Evolutionary conservation across 1,284 basidiomycete species (phyloP).

Genomic region (Moesziomyces globuligerus): DNA sequence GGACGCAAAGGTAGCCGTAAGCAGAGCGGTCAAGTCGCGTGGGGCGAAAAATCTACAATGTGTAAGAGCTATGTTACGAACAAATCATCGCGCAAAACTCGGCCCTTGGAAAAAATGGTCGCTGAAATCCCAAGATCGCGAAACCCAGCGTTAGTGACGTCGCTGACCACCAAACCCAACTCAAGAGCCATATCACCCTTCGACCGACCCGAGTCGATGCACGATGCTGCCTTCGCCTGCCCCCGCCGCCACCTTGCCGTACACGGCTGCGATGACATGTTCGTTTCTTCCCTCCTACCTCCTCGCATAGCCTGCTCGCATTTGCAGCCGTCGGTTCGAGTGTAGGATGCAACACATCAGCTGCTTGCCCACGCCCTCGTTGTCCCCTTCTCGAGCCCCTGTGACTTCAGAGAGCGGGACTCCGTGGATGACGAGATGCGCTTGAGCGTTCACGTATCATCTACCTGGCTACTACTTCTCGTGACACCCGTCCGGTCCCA

Average conservation of each 20-base stretch:
- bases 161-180: slow-evolving; percentile 6
- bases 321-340: background rate
- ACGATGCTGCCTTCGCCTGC: background rate
- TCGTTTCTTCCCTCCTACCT: background rate
- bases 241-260: background rate
- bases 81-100: too few relatives aligned
- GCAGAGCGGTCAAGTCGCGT: background rate
- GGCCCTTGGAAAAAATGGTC: background rate
- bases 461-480: too few relatives aligned
- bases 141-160: background rate
- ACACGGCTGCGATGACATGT: slow-evolving; percentile 2
- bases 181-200: slow-evolving; percentile 21
- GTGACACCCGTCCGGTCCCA: too few relatives aligned
- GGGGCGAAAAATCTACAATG: background rate
- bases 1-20: background rate
- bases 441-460: slow-evolving; percentile 5
- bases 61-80: background rate
- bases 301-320: background rate
- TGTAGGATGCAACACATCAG: slow-evolving; percentile 31
- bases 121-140: background rate
- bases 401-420: background rate
- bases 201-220: background rate
- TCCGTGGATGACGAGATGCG: background rate
- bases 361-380: slow-evolving; percentile 1
- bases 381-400: background rate